A percentile compares a stretch with the other conserved stretches of the same genome.
phyloP scores from a whole-genome alignment of 179 eudicot genomes.

The Carnegiea gigantea region DNA sequence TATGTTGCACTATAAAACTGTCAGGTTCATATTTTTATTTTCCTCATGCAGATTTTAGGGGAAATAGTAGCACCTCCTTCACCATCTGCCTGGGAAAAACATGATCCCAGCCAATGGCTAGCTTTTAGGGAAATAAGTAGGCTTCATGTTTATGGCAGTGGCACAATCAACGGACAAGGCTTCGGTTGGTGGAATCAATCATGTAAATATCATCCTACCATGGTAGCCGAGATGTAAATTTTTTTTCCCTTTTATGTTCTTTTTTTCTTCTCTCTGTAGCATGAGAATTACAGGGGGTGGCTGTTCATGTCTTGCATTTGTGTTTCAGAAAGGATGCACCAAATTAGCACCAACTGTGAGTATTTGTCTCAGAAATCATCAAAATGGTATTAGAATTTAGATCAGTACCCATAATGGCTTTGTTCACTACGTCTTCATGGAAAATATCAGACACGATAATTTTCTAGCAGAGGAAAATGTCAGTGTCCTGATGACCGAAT shows the following conservation, averaged over 20 bases:
- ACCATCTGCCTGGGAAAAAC: conserved; percentile 46
- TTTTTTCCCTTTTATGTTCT: neutral
- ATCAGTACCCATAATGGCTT: neutral
- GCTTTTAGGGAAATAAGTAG: conserved; percentile 36
- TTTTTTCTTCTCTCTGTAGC: neutral
- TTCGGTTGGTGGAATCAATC: conserved; percentile 71
- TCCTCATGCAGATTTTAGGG: conserved; percentile 35
- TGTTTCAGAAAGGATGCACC: conserved; percentile 54
- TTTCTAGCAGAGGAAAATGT: neutral
- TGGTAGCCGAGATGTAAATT: neutral
- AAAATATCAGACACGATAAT: neutral
- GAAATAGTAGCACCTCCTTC: conserved; percentile 49
- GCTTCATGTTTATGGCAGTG: conserved; percentile 44
- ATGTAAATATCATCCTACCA: conserved; percentile 50
- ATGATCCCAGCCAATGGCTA: conserved; percentile 55
- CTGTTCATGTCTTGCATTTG: neutral
- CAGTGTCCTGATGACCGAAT: neutral
- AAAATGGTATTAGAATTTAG: conserved; percentile 1
- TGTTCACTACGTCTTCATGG: neutral
- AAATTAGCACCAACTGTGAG: conserved; percentile 68
- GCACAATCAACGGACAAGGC: conserved; percentile 48
- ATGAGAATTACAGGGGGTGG: neutral
- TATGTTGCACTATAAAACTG: too few relatives aligned
- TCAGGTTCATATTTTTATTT: neutral
- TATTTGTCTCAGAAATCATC: conserved; percentile 25